Percentiles rank a stretch among this genome's conserved stretches.
Conservation (phyloP, 2,329 filamentous ascomycete genomes). For the Rosellinia necatrix region DNA sequence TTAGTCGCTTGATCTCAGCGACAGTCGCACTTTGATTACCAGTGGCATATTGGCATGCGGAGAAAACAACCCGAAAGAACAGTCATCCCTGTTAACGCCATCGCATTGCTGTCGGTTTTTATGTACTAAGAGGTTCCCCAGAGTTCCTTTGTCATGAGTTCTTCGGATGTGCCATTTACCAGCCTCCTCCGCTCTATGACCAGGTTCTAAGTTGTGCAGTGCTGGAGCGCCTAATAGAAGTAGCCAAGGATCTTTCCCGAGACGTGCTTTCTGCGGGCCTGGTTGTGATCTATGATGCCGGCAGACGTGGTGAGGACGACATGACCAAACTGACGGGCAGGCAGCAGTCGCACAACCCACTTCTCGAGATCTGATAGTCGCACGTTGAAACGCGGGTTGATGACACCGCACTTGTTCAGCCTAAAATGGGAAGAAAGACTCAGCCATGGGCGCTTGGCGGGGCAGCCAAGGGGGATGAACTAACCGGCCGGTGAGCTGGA, state of each 20-base stretch:
- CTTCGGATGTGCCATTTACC: no score
- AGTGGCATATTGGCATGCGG: no score
- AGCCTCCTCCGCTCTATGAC: no score
- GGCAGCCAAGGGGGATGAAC: not conserved
- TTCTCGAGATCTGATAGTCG: conserved; percentile 18
- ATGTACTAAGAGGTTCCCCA: no score
- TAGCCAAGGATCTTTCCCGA: conserved; percentile 23
- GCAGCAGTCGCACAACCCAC: conserved; percentile 21
- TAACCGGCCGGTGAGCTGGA: conserved; percentile 21
- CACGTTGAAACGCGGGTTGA: conserved; percentile 24
- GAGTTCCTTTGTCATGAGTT: no score
- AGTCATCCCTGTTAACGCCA: no score
- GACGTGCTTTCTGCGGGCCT: conserved; percentile 23
- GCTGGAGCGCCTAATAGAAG: conserved; percentile 26
- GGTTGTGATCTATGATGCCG: conserved; percentile 23
- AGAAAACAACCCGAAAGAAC: no score
- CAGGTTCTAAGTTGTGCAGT: not conserved
- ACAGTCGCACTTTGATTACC: no score
- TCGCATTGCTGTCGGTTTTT: no score
- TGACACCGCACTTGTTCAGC: conserved; percentile 25
- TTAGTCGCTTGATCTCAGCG: no score
- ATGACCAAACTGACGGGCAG: conserved; percentile 24
- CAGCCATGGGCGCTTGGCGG: not conserved
- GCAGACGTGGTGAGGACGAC: conserved; percentile 24
- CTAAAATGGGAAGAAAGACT: not conserved